Percentiles rank a stretch among this genome's conserved stretches.
Conservation (phyloP, 2,329 filamentous ascomycete species). For the Rhinocladiella similis region DNA sequence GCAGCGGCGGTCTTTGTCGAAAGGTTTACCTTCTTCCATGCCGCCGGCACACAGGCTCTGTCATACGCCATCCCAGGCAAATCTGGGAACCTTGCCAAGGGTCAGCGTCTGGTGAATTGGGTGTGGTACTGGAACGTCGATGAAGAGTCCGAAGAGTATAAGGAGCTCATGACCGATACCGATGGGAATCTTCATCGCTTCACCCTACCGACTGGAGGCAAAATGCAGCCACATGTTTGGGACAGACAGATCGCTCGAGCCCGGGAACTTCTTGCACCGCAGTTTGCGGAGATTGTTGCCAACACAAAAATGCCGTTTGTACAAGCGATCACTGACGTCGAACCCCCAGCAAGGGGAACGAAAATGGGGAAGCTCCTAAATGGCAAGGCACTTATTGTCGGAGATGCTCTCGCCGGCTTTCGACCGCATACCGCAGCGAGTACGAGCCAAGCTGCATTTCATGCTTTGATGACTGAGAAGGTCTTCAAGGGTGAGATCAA, state of each 20-base stretch:
- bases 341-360: constrained; percentile 11
- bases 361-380: constrained; percentile 12
- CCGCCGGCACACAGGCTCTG: constrained; percentile 40
- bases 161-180: constrained; percentile 34
- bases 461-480: constrained; percentile 29
- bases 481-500: constrained; percentile 28
- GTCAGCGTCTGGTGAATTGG: constrained; percentile 46
- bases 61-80: constrained; percentile 45
- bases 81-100: constrained; percentile 40
- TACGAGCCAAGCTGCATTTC: constrained; percentile 41
- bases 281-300: constrained; percentile 44
- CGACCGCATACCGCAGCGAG: constrained; percentile 48
- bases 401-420: constrained; percentile 48
- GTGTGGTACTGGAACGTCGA: constrained; percentile 46
- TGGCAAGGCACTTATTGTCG: constrained; percentile 34
- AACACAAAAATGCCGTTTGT: constrained; percentile 44
- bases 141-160: constrained; percentile 24
- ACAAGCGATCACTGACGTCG: constrained; percentile 25
- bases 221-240: constrained; percentile 36
- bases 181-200: constrained; percentile 34
- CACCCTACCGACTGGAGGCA: constrained; percentile 37
- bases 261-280: constrained; percentile 37
- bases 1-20: constrained; percentile 36
- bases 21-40: constrained; percentile 45
- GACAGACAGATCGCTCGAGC: constrained; percentile 38